These are phyloP conservation scores for Fusarium floridanum DNA, from an alignment of 2,329 filamentous ascomycete genomes.

Conservation along the genomic window DNA sequence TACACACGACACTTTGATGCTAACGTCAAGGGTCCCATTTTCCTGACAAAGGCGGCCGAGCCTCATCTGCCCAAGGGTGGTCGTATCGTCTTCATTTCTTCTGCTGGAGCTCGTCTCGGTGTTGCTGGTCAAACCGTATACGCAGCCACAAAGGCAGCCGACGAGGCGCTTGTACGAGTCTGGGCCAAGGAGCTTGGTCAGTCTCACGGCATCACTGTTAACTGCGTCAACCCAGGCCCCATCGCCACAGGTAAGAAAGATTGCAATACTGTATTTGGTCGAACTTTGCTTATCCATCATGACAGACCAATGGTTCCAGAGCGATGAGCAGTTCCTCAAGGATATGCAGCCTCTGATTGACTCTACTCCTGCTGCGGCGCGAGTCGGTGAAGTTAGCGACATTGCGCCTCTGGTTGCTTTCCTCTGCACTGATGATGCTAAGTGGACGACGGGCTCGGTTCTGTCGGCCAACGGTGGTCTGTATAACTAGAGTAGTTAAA, in stretches of 20 bases:
- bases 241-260: conserved; percentile 42
- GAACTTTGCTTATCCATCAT: background rate
- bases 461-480: conserved; percentile 49
- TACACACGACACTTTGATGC: conserved; percentile 35
- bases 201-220: conserved; percentile 47
- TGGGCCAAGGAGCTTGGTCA: conserved; percentile 52
- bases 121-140: conserved; percentile 50
- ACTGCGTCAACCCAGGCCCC: conserved; percentile 50
- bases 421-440: conserved; percentile 46
- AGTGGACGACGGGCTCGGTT: conserved; percentile 49
- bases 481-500: conserved; percentile 19
- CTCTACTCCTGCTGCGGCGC: conserved; percentile 48
- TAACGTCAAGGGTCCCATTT: conserved; percentile 45
- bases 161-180: conserved; percentile 46
- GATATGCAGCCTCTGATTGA: conserved; percentile 51
- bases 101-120: conserved; percentile 48
- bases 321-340: conserved; percentile 46
- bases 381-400: conserved; percentile 48
- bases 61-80: conserved; percentile 49
- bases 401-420: conserved; percentile 51
- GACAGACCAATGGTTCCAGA: conserved; percentile 42
- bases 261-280: background rate
- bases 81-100: conserved; percentile 52
- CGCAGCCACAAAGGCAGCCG: conserved; percentile 51
- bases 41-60: conserved; percentile 49